Evolutionary conservation across 345 rosid genomes (phyloP), one percentile per base, ranked within the genome.

Genomic region (Citrus glauca): DNA sequence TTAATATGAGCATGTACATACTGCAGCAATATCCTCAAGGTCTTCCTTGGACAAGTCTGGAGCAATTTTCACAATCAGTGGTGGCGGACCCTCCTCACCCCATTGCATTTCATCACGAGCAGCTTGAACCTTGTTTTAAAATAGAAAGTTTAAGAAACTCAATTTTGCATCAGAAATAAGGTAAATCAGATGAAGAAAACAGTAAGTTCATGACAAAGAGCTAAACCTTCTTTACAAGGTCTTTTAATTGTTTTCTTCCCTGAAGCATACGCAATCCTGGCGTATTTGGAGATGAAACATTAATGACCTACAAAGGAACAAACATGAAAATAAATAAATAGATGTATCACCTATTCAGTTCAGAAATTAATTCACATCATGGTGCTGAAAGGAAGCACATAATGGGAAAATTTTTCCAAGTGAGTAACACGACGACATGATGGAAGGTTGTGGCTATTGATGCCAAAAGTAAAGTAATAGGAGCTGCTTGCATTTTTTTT

Each of bases 101-200:
- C 99, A 96, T 77, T 96, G 98, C 99, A 96, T 96, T 88, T 96
- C 99, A 92, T 96, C 99, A 65, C 98, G 90, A 69, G 99, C 99
- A 87, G 99, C 99, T 91, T 94, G 99, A 78, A 96, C 86, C 97
- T 92, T 80, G 22, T 77, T 24, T 45, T 19, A 79, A 77, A 73
- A 73, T n/a, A 69, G 78, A 67, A 40, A 24, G 25, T 20, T 55
- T 0, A 79, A 77, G 19, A 67, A 27, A n/a, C 42, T 74, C 25
- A 68, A 42, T 45, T 80, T 64, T n/a, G 40, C 35, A 69, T 73
- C 72, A 62, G 28, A 72, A 35, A 66, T 71, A 59, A 45, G 69
- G 42, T 13, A 66, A 53, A 35, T 73, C 25, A 48, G 78, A 65
- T 48, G 60, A 63, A 33, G 22, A 63, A 16, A 74, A 56, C 66